These are phyloP conservation scores for Eucalyptus microcorys DNA, from an alignment of 345 rosid genomes.

Conservation along the genomic window DNA sequence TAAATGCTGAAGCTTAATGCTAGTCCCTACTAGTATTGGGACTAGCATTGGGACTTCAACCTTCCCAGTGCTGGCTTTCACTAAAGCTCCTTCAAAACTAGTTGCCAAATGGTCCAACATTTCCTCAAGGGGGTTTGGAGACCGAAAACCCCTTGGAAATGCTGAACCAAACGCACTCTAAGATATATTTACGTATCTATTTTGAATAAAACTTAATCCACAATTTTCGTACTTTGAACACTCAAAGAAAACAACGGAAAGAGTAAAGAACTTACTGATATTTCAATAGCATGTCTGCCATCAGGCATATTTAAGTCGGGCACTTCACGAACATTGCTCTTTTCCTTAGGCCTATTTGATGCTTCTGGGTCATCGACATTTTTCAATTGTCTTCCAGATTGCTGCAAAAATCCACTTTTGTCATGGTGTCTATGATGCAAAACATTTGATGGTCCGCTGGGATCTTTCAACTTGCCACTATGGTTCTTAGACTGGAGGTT, in stretches of 20 bases:
- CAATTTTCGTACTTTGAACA: neutral
- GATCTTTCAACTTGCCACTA: conserved; percentile 42
- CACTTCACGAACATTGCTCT: conserved; percentile 31
- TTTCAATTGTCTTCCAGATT: conserved; percentile 25
- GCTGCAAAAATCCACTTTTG: conserved; percentile 28
- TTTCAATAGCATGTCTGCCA: conserved; percentile 26
- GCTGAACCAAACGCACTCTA: too few relatives aligned
- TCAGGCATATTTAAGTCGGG: conserved; percentile 49
- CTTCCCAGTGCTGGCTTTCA: too few relatives aligned
- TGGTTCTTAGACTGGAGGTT: conserved; percentile 22
- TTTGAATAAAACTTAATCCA: neutral
- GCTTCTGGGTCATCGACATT: conserved; percentile 22
- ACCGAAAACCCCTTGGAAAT: too few relatives aligned
- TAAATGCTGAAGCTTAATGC: too few relatives aligned
- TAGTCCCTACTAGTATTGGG: too few relatives aligned
- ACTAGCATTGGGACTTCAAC: too few relatives aligned
- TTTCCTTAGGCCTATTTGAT: conserved; percentile 36
- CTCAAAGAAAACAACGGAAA: neutral
- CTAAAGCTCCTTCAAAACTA: too few relatives aligned
- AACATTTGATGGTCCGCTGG: conserved; percentile 22
- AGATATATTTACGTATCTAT: neutral
- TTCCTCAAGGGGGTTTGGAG: too few relatives aligned
- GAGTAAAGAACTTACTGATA: conserved; percentile 27
- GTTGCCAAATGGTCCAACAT: too few relatives aligned
- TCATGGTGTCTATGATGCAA: conserved; percentile 37